Evolutionary conservation across 169 alveolate genomes (phyloP).

Genomic region (Cyclospora cayetanensis): DNA sequence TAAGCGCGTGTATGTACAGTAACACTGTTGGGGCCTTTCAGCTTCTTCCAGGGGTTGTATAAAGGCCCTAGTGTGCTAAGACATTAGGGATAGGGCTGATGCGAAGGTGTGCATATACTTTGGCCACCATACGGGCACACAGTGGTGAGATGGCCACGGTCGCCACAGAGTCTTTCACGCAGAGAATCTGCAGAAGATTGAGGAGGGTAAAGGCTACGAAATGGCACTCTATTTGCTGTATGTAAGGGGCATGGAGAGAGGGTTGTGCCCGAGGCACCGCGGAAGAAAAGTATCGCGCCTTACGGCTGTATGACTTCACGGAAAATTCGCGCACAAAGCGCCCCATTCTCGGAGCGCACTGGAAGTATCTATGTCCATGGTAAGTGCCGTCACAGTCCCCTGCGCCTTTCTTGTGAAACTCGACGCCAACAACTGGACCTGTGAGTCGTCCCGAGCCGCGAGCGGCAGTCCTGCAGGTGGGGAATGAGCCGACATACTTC

Average conservation of each 20-base stretch:
- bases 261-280: not conserved
- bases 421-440: conserved; percentile 41
- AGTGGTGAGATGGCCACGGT: not conserved
- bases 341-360: conserved; percentile 60
- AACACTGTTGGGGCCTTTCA: too few relatives aligned
- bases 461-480: not conserved
- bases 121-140: too few relatives aligned
- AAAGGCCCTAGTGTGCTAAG: too few relatives aligned
- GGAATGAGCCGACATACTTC: conserved; percentile 35
- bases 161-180: not conserved
- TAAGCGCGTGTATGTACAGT: too few relatives aligned
- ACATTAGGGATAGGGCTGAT: too few relatives aligned
- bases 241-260: not conserved
- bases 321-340: conserved; percentile 24
- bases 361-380: conserved; percentile 57
- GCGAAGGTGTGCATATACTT: too few relatives aligned
- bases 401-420: conserved; percentile 1
- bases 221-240: not conserved
- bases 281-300: not conserved
- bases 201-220: not conserved
- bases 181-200: not conserved
- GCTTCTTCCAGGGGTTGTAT: too few relatives aligned
- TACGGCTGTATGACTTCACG: conserved; percentile 22
- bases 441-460: not conserved
- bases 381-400: conserved; percentile 63